Percentiles rank a stretch among this genome's conserved stretches.
phyloP scores from a whole-genome alignment of 1,139 yeast species.

The Taiozyma sp. region DNA sequence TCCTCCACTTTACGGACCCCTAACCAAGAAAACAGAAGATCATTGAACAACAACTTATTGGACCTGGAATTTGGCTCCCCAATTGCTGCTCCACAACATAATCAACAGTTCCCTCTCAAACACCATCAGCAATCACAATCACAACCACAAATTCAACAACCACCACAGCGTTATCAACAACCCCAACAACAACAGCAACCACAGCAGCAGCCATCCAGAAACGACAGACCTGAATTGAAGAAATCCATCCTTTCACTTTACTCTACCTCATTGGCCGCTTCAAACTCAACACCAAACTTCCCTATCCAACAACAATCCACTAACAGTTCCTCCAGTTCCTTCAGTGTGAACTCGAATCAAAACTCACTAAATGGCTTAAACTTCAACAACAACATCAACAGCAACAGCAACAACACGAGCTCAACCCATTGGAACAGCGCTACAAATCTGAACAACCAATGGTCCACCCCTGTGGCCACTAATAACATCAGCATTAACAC shows the following conservation, averaged over 20 bases:
- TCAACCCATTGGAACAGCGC: neutral
- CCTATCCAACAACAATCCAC: slow-evolving; percentile 6
- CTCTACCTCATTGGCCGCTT: slow-evolving; percentile 59
- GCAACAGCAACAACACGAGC: neutral
- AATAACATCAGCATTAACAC: neutral
- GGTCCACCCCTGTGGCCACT: neutral
- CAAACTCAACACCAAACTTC: slow-evolving; percentile 25
- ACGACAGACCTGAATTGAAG: slow-evolving; percentile 70
- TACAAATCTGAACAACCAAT: neutral
- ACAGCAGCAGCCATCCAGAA: slow-evolving; percentile 12
- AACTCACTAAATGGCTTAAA: slow-evolving; percentile 10
- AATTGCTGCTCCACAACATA: slow-evolving; percentile 4
- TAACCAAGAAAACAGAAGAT: slow-evolving; percentile 11
- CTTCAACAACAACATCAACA: slow-evolving; percentile 5
- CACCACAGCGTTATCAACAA: slow-evolving; percentile 10
- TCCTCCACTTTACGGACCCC: neutral
- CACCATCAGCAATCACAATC: slow-evolving; percentile 11
- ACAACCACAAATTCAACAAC: slow-evolving; percentile 12
- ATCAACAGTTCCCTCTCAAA: slow-evolving; percentile 12
- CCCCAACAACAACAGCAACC: slow-evolving; percentile 10
- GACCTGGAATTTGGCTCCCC: slow-evolving; percentile 30
- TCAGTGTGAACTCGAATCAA: neutral
- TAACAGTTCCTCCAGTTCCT: slow-evolving; percentile 9
- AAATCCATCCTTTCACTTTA: slow-evolving; percentile 87
- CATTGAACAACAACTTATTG: slow-evolving; percentile 21